A percentile compares a stretch with the other conserved stretches of the same genome.
phyloP scores from a whole-genome alignment of 352 stramenopile genomes.

The Phytopythium litorale region DNA sequence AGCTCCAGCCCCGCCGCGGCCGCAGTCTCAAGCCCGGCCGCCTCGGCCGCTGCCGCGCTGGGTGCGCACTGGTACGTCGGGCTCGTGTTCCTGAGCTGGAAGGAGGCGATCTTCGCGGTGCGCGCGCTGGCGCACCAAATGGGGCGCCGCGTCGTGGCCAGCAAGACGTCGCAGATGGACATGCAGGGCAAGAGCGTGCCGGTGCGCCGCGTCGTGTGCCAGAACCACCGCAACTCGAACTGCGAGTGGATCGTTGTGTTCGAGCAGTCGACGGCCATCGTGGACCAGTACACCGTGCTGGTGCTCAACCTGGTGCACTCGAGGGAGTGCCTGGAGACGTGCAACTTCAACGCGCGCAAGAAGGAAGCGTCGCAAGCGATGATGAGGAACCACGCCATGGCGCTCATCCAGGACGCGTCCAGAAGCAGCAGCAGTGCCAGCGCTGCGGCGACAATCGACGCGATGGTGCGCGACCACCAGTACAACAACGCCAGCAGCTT shows the following conservation, averaged over 20 bases:
- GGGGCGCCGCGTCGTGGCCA: conserved; percentile 46
- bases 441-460: conserved; percentile 1
- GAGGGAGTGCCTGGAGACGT: conserved; percentile 73
- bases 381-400: conserved; percentile 6
- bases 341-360: conserved; percentile 66
- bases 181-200: conserved; percentile 40
- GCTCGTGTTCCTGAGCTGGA: conserved; percentile 50
- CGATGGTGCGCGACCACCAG: background rate
- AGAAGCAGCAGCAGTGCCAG: background rate
- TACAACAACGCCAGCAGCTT: background rate
- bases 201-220: conserved; percentile 53
- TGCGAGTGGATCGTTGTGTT: conserved; percentile 62
- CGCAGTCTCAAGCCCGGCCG: background rate
- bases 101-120: conserved; percentile 49
- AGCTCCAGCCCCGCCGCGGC: conserved; percentile 7
- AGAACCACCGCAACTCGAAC: conserved; percentile 75
- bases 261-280: conserved; percentile 34
- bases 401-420: conserved; percentile 3
- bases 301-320: conserved; percentile 59
- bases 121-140: conserved; percentile 50
- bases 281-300: conserved; percentile 47
- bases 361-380: conserved; percentile 23
- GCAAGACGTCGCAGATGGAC: conserved; percentile 44
- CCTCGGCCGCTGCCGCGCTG: conserved; percentile 10
- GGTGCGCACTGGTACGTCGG: conserved; percentile 37